A percentile compares a stretch with the other conserved stretches of the same genome.
phyloP scores from a whole-genome alignment of 345 rosid species.

The Salix caprea region DNA sequence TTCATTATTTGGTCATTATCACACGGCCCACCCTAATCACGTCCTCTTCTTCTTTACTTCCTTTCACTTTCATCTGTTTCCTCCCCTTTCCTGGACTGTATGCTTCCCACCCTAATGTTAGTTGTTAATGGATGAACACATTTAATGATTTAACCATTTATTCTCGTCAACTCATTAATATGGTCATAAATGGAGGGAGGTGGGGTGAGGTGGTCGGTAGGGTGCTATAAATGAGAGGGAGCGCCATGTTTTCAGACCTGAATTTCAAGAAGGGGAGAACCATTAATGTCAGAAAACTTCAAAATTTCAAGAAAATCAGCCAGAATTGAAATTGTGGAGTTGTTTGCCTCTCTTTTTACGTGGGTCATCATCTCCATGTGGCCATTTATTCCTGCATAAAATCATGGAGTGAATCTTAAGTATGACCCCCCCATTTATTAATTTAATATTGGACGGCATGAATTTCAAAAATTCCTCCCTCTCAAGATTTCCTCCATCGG shows the following conservation, averaged over 20 bases:
- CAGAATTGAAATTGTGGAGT: background rate
- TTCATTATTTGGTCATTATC: slow-evolving; percentile 16
- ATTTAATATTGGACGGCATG: background rate
- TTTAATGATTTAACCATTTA: background rate
- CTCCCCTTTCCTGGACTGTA: background rate
- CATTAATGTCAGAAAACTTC: background rate
- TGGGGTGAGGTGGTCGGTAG: slow-evolving; percentile 9
- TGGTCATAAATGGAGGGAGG: slow-evolving; percentile 23
- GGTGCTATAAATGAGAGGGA: slow-evolving; percentile 24
- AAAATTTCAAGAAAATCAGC: background rate
- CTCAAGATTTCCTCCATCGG: too few relatives aligned
- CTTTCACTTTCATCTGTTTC: background rate
- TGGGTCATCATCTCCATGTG: slow-evolving; percentile 33
- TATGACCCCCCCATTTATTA: background rate
- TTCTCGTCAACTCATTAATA: slow-evolving; percentile 9
- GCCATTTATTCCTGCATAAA: slow-evolving; percentile 8
- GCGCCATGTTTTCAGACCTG: slow-evolving; percentile 10
- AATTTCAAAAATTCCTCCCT: background rate
- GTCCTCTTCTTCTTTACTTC: background rate
- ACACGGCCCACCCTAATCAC: background rate
- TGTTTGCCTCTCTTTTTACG: background rate
- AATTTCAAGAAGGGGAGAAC: background rate
- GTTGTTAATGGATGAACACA: slow-evolving; percentile 5
- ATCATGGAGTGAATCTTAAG: background rate
- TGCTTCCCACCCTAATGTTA: background rate